A percentile compares a stretch with the other conserved stretches of the same genome.
Conservation (phyloP, 2,329 filamentous ascomycete species). For the Cercospora sojina region DNA sequence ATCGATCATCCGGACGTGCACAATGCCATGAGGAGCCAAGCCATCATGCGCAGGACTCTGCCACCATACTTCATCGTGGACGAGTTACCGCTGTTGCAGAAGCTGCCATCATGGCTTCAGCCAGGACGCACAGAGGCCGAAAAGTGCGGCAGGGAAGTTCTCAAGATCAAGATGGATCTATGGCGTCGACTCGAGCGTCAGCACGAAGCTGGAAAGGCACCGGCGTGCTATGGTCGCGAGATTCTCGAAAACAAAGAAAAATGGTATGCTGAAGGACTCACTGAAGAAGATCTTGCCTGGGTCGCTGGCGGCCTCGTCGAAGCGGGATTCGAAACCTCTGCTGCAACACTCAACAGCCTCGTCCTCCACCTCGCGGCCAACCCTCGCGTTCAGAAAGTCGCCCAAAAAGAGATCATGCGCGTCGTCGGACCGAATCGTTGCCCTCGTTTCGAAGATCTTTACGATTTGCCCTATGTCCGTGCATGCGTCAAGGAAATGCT, state of each 20-base stretch:
- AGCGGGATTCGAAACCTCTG: slow-evolving; percentile 2
- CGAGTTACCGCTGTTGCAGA: not conserved
- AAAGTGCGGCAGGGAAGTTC: not conserved
- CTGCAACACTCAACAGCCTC: not conserved
- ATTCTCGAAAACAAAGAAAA: not conserved
- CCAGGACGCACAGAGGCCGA: not conserved
- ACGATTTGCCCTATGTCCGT: not conserved
- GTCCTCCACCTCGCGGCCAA: not conserved
- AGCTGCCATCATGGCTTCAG: not conserved
- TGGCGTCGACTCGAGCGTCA: not conserved
- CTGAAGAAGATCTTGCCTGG: slow-evolving; percentile 1
- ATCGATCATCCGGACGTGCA: slow-evolving; percentile 1
- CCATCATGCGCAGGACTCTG: not conserved
- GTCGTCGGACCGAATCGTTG: not conserved
- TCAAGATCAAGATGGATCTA: not conserved
- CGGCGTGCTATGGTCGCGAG: not conserved
- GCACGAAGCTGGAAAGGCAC: not conserved
- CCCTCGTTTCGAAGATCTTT: not conserved
- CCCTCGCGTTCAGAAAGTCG: not conserved
- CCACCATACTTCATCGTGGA: slow-evolving; percentile 5
- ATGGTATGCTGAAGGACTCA: not conserved
- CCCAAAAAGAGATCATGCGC: not conserved
- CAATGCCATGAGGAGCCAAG: not conserved
- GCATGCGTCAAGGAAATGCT: slow-evolving; percentile 8
- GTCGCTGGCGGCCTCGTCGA: not conserved